Evolutionary conservation across 805 yeast species (phyloP).

Genomic region (Metschnikowia peoriensis): DNA sequence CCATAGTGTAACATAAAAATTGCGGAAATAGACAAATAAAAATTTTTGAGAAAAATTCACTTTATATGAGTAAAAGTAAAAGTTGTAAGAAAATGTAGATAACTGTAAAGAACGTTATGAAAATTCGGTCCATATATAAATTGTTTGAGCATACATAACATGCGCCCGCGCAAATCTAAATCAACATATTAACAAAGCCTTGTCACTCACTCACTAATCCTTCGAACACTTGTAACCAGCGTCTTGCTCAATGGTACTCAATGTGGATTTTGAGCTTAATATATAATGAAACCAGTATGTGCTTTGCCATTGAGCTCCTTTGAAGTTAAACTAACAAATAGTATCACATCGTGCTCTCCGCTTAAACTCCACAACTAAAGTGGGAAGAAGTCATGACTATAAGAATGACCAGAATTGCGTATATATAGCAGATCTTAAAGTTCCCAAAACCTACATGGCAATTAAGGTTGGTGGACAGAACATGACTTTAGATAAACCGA

Average conservation of each 20-base stretch:
- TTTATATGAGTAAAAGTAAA: no score
- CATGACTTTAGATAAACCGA: slow-evolving; percentile 4
- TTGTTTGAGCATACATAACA: background rate
- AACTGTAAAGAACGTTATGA: no score
- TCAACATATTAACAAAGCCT: background rate
- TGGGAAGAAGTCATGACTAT: slow-evolving; percentile 32
- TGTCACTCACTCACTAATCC: background rate
- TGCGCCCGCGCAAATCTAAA: background rate
- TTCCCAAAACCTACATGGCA: slow-evolving; percentile 31
- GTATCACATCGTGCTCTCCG: slow-evolving; percentile 15
- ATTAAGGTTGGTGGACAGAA: slow-evolving; percentile 11
- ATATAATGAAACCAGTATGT: slow-evolving; percentile 16
- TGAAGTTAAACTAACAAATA: slow-evolving; percentile 10
- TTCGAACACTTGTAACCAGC: background rate
- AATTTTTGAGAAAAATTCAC: background rate
- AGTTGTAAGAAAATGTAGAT: no score
- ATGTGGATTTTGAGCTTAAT: slow-evolving; percentile 19
- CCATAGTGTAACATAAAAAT: slow-evolving; percentile 6
- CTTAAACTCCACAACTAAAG: slow-evolving; percentile 10
- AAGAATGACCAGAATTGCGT: slow-evolving; percentile 20
- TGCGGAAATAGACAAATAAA: background rate
- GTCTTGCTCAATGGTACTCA: background rate
- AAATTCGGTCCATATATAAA: background rate
- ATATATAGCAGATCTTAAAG: slow-evolving; percentile 27
- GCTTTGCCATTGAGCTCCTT: background rate